A percentile compares a stretch with the other conserved stretches of the same genome.
Evolutionary conservation across 495 filamentous ascomycete genomes (phyloP).

Genomic region (Annulohypoxylon nitens): DNA sequence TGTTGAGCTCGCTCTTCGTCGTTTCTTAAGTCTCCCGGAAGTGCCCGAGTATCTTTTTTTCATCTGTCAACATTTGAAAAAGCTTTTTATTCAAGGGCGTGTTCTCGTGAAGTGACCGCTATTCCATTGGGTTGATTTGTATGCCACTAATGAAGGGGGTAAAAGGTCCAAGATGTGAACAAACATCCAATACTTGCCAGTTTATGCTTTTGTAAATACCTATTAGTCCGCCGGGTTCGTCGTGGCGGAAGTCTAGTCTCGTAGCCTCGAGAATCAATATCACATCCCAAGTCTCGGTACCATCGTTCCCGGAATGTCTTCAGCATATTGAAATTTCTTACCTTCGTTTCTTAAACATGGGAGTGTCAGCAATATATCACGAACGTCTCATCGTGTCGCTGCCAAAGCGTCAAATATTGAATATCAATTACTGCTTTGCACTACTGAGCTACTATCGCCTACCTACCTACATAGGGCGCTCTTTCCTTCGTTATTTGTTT

Average conservation of each 20-base stretch:
- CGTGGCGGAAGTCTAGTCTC: background rate
- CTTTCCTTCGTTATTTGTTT: too few species aligned
- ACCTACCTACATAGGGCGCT: too few species aligned
- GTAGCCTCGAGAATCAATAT: constrained; percentile 1
- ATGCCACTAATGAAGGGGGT: background rate
- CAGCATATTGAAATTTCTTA: background rate
- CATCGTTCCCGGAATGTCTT: background rate
- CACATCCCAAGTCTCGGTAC: background rate
- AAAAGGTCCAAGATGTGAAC: background rate
- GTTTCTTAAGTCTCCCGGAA: constrained; percentile 5
- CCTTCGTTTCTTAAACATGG: too few species aligned
- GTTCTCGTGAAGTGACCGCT: background rate
- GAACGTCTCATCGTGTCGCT: too few species aligned
- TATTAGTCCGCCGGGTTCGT: background rate
- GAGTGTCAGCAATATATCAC: too few species aligned
- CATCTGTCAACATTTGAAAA: constrained; percentile 33
- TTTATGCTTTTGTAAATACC: constrained; percentile 1
- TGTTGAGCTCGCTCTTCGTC: constrained; percentile 26
- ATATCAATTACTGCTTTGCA: too few species aligned
- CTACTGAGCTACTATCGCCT: too few species aligned
- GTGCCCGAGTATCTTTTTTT: constrained; percentile 15
- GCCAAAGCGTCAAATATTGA: too few species aligned
- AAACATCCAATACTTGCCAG: background rate
- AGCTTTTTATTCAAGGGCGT: background rate
- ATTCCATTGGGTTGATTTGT: background rate